phyloP scores from a whole-genome alignment of 768 basidiomycete species.

The Podaxis mareebaensis region DNA sequence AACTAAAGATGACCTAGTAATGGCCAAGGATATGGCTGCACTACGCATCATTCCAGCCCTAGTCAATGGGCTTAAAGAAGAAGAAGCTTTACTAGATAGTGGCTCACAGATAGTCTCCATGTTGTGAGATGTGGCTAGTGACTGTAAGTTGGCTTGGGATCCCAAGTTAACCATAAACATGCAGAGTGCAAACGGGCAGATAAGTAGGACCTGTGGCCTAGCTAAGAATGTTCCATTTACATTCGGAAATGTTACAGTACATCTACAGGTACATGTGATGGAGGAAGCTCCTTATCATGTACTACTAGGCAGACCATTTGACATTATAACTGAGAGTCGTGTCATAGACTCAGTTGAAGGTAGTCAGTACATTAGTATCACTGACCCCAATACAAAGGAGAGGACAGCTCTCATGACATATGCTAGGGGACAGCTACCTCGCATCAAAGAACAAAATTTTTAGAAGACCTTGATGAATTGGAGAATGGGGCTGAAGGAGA shows the following conservation, averaged over 20 bases:
- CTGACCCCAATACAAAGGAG: constrained; percentile 25
- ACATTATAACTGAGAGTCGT: constrained; percentile 21
- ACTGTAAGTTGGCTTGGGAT: constrained; percentile 19
- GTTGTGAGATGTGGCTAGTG: not conserved
- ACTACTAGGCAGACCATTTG: constrained; percentile 31
- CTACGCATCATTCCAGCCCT: no score
- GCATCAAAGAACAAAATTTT: not conserved
- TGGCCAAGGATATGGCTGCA: no score
- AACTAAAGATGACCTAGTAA: no score
- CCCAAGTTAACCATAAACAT: constrained; percentile 22
- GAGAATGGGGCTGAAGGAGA: constrained; percentile 13
- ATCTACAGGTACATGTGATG: constrained; percentile 31
- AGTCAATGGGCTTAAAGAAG: no score
- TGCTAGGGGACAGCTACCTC: constrained; percentile 1
- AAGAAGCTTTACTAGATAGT: no score
- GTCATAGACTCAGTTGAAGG: no score
- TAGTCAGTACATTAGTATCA: constrained; percentile 5
- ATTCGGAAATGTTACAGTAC: constrained; percentile 23
- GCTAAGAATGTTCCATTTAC: constrained; percentile 23
- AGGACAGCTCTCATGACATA: constrained; percentile 14
- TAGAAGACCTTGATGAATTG: constrained; percentile 18
- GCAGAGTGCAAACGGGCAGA: constrained; percentile 23
- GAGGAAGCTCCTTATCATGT: constrained; percentile 26
- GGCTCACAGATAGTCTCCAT: no score
- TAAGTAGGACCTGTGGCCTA: constrained; percentile 19